phyloP scores from a whole-genome alignment of 1,284 basidiomycete species.

The Gomphus sp. region DNA sequence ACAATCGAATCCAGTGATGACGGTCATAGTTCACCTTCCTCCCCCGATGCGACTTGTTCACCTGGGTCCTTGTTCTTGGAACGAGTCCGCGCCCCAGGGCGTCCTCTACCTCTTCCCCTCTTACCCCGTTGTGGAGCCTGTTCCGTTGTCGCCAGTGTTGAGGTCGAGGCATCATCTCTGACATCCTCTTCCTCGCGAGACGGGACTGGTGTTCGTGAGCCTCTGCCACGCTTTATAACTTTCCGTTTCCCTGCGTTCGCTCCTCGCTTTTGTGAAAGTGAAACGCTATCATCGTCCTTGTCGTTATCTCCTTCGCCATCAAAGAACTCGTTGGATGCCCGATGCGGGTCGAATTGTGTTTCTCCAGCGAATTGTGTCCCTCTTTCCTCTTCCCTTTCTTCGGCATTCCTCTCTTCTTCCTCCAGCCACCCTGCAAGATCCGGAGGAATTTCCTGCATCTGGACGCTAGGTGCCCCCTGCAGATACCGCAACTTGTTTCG shows the following conservation, averaged over 20 bases:
- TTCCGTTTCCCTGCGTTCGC: not conserved
- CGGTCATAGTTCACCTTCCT: not conserved
- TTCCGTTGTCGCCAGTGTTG: slow-evolving; percentile 13
- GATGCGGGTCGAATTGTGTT: slow-evolving; percentile 39
- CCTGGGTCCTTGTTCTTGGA: slow-evolving; percentile 18
- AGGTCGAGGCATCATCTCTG: slow-evolving; percentile 24
- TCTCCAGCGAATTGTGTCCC: slow-evolving; percentile 54
- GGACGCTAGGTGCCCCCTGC: slow-evolving; percentile 91
- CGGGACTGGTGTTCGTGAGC: not conserved
- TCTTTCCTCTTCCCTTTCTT: slow-evolving; percentile 59
- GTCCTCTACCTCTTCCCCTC: not conserved
- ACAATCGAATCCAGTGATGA: no score
- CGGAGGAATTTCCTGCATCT: slow-evolving; percentile 95
- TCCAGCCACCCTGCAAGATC: slow-evolving; percentile 76
- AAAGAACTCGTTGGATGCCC: slow-evolving; percentile 57
- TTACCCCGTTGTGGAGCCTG: not conserved
- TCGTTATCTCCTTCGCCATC: slow-evolving; percentile 67
- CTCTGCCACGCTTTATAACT: not conserved
- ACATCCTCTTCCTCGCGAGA: slow-evolving; percentile 10
- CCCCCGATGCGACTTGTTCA: slow-evolving; percentile 21
- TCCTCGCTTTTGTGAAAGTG: not conserved
- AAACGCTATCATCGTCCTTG: slow-evolving; percentile 17
- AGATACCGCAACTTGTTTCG: slow-evolving; percentile 90
- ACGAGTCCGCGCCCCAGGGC: slow-evolving; percentile 14
- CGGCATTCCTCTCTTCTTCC: slow-evolving; percentile 63